Base-by-base conservation (phyloP, 306 rosid genomes). In the Prunus mongolica region DNA sequence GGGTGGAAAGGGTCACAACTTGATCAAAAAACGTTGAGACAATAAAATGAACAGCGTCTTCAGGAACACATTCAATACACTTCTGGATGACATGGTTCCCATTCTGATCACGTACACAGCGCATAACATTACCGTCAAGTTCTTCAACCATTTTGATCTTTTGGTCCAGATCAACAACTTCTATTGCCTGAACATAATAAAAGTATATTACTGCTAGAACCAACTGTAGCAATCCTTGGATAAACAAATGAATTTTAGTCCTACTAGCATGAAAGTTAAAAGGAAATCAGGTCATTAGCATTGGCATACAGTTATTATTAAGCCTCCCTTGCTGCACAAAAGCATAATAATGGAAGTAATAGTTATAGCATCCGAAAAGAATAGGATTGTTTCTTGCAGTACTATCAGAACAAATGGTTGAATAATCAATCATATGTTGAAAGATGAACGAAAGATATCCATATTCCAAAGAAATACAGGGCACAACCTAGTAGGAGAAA, bases 81-180 rank as follows among this genome's bases (percentile, higher is more conserved):
- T 92, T 95, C 82, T 95, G 97, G 76, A 95, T 84, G 64, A 95
- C 98, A 81, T 95, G 98, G 82, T 95, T 95, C 58, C 98, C 98
- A 79, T 95, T 95, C 83, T 95, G 98, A 88, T 95, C 98, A 22
- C 97, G 97, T 6, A 95, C 97, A 79, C 98, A 92, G 62, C 97
- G 98, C 96, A 92, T 95, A 38, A 95, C 65, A 73, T 89, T 84
- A 25, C 98, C 93, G 12, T 95, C 97, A 71, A 95, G 98, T 77
- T 92, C 98, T 82, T 80, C 87, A 57, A 92, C 98, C 97, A 95
- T 95, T 87, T 81, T 82, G 76, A 89, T 95, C 86, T 92, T 90
- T 83, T 92, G 98, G 71, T 86, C 97, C 76, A 92, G 82, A 85
- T 92, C 96, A 86, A 95, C 99, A 85, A 95, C 99, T 85, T 95